Base-by-base conservation (phyloP, 352 stramenopile genomes). In the Elongisporangium prolatum region DNA sequence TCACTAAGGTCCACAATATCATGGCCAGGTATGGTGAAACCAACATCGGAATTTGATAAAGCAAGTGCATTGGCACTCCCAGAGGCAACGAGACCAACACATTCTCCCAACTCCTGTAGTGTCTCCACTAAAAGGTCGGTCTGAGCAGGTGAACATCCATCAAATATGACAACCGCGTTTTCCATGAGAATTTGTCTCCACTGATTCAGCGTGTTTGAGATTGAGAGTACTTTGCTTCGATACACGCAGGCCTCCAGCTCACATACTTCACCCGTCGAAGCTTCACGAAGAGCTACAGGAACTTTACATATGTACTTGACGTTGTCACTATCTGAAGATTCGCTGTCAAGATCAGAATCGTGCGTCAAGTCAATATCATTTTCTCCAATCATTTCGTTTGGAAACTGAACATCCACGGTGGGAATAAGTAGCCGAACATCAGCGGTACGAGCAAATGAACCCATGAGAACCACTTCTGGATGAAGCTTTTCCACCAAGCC, bases 401-500 rank as follows among this genome's bases (percentile, higher is more conserved):
- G 44, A 34, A 66, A 72, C 54, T 72, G 53, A 10, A n/a, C 10
- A 10, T 58, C 54, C 0, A 54, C 20, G 13, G 71, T 56, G 7
- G 67, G 40, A 11, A 85, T 58, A 28, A 80, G 68, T 6, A 85
- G 40, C 4, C 64, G 67, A 21, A 85, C 75, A 28, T 75, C 75
- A 4, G 71, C 71, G 0, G 68, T 65, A 0, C 63, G 63, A 2
- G 70, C 69, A 56, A 81, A 80, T 3, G 75, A 75, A 14, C 58
- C 72, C 70, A 83, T 77, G 34, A 75, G 48, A 10, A 85, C 65
- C 14, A 85, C 54, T 21, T 85, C 75, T 0, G 75, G 75, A 17
- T 81, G 70, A n/a, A 81, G 58, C 28, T 85, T 82, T 55, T 85
- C 75, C 17, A 79, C 59, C 3, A 85, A 56, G 0, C 70, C 75